Base-by-base conservation (phyloP, 352 stramenopile genomes). In the Globisporangium uncinulatum region DNA sequence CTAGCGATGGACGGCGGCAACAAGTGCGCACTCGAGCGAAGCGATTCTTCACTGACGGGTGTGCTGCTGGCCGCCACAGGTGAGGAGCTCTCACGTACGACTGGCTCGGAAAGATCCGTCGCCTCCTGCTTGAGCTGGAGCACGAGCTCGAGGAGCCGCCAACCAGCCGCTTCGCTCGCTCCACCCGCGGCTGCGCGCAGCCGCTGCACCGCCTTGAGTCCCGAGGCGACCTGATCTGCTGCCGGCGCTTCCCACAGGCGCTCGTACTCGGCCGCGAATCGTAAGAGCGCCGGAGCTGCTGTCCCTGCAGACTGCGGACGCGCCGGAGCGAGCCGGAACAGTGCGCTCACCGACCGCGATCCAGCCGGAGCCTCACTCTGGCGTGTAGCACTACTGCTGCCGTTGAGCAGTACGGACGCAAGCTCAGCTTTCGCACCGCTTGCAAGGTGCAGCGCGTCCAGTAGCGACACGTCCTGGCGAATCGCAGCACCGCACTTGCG, bases 171-270 rank as follows among this genome's bases (percentile, higher is more conserved):
- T 41, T 54, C 55, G 8, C 34, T 45, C 11, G 67, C 53, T 20
- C 5, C 2, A 11, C 31, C 31, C 51, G 63, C 60, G 19, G 56
- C 51, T 3, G 59, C 57, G 8, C 61, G 66, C 9, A 83, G 47
- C 11, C 63, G 69, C 19, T 72, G 62, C 57, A 78, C 72, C 54
- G 67, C 65, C 60, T 81, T 76, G 32, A 78, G 54, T 24, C 62
- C 56, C 7, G 54, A 53, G n/a, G 64, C 42, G 43, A 67, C 20
- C 20, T 69, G 54, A 21, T 51, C 66, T 17, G 62, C 44, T 9
- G 46, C 15, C 4, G 70, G 61, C 48, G 60, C 31, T 4, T 41
- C 13, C 49, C 45, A 48, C 32, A 77, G 29, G 7, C 41, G 36
- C 10, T 39, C 37, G 52, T 50, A 57, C 17, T 57, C 52, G 10